Percentiles rank a stretch among this genome's conserved stretches.
Conservation (phyloP, 2,329 filamentous ascomycete species). For the Ceratocystis papillata region DNA sequence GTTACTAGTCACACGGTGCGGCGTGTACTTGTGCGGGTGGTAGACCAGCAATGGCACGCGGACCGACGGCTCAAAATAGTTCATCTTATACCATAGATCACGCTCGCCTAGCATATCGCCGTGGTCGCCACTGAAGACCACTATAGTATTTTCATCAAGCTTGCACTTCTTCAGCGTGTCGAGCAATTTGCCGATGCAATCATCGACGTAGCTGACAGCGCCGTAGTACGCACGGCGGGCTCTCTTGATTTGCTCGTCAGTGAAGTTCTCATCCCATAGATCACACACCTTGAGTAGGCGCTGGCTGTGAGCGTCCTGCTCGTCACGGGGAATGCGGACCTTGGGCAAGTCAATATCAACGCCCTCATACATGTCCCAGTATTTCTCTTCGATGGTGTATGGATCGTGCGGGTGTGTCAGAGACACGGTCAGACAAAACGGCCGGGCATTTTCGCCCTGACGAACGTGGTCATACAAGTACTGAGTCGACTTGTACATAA, state of each 20-base stretch:
- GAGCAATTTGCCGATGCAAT: slow-evolving; percentile 76
- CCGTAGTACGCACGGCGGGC: slow-evolving; percentile 86
- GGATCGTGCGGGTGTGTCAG: slow-evolving; percentile 92
- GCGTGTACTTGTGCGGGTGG: slow-evolving; percentile 62
- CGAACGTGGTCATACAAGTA: slow-evolving; percentile 86
- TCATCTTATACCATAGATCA: slow-evolving; percentile 96
- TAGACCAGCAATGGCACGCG: slow-evolving; percentile 80
- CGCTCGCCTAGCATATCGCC: slow-evolving; percentile 94
- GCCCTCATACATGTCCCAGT: slow-evolving; percentile 83
- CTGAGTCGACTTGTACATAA: slow-evolving; percentile 83
- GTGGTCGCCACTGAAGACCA: slow-evolving; percentile 88
- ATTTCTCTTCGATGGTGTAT: slow-evolving; percentile 87
- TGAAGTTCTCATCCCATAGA: slow-evolving; percentile 72
- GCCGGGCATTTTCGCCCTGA: slow-evolving; percentile 59
- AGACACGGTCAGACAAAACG: slow-evolving; percentile 81
- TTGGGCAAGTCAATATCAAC: slow-evolving; percentile 79
- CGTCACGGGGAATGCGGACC: slow-evolving; percentile 64
- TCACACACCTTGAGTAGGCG: slow-evolving; percentile 79
- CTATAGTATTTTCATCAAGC: slow-evolving; percentile 73
- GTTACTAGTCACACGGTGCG: slow-evolving; percentile 68
- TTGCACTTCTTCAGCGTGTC: slow-evolving; percentile 67
- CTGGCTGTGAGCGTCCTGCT: slow-evolving; percentile 79
- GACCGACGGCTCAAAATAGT: slow-evolving; percentile 83
- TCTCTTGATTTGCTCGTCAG: slow-evolving; percentile 72
- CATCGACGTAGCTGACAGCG: slow-evolving; percentile 85